These are phyloP conservation scores for Symbiodinium pilosum DNA, from an alignment of 73 alveolate species.

Conservation along the genomic window DNA sequence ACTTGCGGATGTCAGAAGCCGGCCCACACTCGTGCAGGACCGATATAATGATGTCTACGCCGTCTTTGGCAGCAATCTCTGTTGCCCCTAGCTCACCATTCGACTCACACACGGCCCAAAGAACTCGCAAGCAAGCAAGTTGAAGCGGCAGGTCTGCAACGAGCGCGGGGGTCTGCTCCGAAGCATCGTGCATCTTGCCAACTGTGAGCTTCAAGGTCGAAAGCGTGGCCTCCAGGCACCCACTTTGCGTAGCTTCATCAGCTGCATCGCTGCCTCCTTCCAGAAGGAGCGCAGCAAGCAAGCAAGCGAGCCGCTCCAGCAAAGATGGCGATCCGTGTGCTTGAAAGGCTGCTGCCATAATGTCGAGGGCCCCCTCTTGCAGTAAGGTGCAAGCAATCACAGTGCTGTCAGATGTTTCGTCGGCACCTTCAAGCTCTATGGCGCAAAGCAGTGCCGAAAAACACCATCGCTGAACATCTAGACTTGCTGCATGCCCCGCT, in stretches of 20 bases:
- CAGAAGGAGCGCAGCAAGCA: constrained; percentile 21
- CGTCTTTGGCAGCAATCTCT: constrained; percentile 60
- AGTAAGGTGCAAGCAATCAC: constrained; percentile 19
- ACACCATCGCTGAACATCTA: constrained; percentile 80
- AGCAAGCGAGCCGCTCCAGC: constrained; percentile 43
- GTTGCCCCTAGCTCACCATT: constrained; percentile 85
- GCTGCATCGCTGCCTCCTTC: constrained; percentile 69
- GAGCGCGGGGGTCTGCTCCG: background rate
- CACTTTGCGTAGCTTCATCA: constrained; percentile 58
- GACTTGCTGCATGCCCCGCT: background rate
- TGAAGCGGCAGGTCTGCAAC: constrained; percentile 50
- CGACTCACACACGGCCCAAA: constrained; percentile 58
- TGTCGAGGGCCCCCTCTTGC: constrained; percentile 24
- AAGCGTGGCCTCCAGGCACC: background rate
- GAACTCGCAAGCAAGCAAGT: constrained; percentile 79
- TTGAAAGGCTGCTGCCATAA: background rate
- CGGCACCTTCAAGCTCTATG: background rate
- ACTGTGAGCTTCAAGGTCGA: constrained; percentile 7
- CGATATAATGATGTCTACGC: constrained; percentile 18
- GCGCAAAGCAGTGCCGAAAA: constrained; percentile 45
- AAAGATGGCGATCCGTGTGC: constrained; percentile 44
- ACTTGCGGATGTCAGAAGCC: constrained; percentile 33
- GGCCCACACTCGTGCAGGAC: constrained; percentile 16
- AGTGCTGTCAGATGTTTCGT: constrained; percentile 1
- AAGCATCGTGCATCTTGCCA: background rate